These are phyloP conservation scores for Miscanthus sacchariflorus DNA, from an alignment of 202 grass and related monocot species.

Conservation along the genomic window DNA sequence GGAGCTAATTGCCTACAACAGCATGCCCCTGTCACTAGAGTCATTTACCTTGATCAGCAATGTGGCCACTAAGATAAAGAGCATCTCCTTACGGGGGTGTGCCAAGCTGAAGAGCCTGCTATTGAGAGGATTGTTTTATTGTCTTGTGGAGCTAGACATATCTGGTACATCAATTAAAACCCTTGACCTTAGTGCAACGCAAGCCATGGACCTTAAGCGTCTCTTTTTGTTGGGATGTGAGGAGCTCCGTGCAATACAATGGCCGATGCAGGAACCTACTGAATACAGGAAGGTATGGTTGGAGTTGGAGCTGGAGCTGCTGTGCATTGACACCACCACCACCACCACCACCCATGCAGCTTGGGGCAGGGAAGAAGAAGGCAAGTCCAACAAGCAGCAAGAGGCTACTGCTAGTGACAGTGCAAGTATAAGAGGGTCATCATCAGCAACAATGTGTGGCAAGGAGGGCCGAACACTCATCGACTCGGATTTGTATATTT, in stretches of 20 bases:
- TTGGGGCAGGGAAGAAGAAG: too few relatives aligned
- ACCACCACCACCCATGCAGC: background rate
- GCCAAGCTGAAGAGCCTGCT: background rate
- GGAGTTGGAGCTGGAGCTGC: too few relatives aligned
- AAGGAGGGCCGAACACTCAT: background rate
- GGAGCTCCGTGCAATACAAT: background rate
- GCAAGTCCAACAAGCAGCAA: too few relatives aligned
- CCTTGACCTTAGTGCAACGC: background rate
- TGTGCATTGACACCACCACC: background rate
- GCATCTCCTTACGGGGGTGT: constrained; percentile 4
- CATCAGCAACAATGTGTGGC: background rate
- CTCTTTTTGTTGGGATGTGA: background rate
- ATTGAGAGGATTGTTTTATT: rapidly evolving
- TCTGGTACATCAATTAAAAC: constrained; percentile 14
- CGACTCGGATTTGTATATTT: background rate
- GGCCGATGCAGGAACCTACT: too few relatives aligned
- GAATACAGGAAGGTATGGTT: too few relatives aligned
- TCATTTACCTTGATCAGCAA: background rate
- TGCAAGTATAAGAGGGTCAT: too few relatives aligned
- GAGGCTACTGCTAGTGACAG: background rate
- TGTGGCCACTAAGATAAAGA: background rate
- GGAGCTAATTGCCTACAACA: background rate
- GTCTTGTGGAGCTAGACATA: background rate
- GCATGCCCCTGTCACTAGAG: background rate
- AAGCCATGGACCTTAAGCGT: background rate